A percentile compares a stretch with the other conserved stretches of the same genome.
Evolutionary conservation across 495 filamentous ascomycete species (phyloP).

Genomic region (Paragyromitra xinjiangensis): DNA sequence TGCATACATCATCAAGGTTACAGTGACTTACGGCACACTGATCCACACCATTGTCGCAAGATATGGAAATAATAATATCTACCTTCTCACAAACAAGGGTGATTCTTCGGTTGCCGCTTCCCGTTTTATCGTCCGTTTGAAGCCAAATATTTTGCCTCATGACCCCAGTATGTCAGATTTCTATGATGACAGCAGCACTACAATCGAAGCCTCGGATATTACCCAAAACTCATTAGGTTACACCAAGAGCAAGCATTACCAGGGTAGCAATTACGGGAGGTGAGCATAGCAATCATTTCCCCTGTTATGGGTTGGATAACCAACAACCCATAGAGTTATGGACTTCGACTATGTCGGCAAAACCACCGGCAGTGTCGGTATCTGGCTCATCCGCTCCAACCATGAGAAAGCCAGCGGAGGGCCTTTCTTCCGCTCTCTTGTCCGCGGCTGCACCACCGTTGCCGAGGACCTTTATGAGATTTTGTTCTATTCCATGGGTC

Average conservation of each 20-base stretch:
- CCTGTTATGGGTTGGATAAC: background rate
- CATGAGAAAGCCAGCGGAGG: constrained; percentile 64
- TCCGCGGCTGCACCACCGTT: constrained; percentile 26
- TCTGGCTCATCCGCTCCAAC: constrained; percentile 48
- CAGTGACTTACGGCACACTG: constrained; percentile 39
- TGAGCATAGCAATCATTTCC: background rate
- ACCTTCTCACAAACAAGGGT: constrained; percentile 45
- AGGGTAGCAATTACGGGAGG: constrained; percentile 48
- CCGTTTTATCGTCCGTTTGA: constrained; percentile 43
- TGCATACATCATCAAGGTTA: constrained; percentile 39
- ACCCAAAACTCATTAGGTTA: constrained; percentile 28
- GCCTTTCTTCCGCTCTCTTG: constrained; percentile 59
- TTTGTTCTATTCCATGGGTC: constrained; percentile 64
- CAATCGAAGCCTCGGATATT: constrained; percentile 38
- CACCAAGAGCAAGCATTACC: constrained; percentile 46
- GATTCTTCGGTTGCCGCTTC: constrained; percentile 38
- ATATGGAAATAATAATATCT: constrained; percentile 46
- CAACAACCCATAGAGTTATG: constrained; percentile 24
- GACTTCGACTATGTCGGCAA: constrained; percentile 50
- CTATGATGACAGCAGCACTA: constrained; percentile 32
- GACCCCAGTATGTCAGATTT: constrained; percentile 36
- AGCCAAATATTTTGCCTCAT: constrained; percentile 41
- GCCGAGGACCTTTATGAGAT: constrained; percentile 45
- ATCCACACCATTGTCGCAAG: constrained; percentile 38
- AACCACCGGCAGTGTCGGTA: constrained; percentile 34